Evolutionary conservation across 2,329 filamentous ascomycete species (phyloP).

Genomic region (Stylonectria norvegica): DNA sequence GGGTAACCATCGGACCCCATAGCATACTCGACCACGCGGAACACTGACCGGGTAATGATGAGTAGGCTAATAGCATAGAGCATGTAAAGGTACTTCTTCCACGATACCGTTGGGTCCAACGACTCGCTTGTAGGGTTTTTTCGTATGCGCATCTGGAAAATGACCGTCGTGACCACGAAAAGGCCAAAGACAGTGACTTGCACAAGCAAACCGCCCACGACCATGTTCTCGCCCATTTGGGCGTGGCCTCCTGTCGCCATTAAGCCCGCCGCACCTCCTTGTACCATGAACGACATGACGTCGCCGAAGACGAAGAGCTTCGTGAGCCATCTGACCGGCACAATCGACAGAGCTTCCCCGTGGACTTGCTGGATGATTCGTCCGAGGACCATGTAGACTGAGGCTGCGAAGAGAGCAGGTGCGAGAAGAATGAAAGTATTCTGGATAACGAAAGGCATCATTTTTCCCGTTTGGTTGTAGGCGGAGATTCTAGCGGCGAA

Average conservation of each 20-base stretch:
- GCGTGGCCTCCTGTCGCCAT: conserved; percentile 20
- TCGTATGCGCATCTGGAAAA: conserved; percentile 37
- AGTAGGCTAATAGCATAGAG: conserved; percentile 35
- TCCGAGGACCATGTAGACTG: conserved; percentile 44
- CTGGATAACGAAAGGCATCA: conserved; percentile 39
- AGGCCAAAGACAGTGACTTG: conserved; percentile 53
- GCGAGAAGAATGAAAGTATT: conserved; percentile 39
- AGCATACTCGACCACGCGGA: conserved; percentile 6
- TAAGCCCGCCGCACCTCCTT: conserved; percentile 29
- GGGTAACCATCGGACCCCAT: conserved; percentile 5
- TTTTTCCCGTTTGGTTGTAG: conserved; percentile 31
- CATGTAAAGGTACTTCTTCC: conserved; percentile 32
- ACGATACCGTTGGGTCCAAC: conserved; percentile 21
- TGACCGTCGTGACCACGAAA: conserved; percentile 44
- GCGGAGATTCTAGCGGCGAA: conserved; percentile 35
- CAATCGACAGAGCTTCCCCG: conserved; percentile 18
- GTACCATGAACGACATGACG: conserved; percentile 28
- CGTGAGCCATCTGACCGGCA: conserved; percentile 26
- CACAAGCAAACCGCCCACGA: conserved; percentile 50
- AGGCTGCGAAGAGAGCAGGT: conserved; percentile 43
- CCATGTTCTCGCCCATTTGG: conserved; percentile 42
- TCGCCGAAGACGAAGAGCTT: conserved; percentile 31
- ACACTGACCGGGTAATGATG: conserved; percentile 33
- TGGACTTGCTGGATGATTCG: conserved; percentile 32
- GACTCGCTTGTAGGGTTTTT: not conserved